A percentile compares a stretch with the other conserved stretches of the same genome.
phyloP scores from a whole-genome alignment of 2,329 filamentous ascomycete genomes.

The Talaromyces islandicus region DNA sequence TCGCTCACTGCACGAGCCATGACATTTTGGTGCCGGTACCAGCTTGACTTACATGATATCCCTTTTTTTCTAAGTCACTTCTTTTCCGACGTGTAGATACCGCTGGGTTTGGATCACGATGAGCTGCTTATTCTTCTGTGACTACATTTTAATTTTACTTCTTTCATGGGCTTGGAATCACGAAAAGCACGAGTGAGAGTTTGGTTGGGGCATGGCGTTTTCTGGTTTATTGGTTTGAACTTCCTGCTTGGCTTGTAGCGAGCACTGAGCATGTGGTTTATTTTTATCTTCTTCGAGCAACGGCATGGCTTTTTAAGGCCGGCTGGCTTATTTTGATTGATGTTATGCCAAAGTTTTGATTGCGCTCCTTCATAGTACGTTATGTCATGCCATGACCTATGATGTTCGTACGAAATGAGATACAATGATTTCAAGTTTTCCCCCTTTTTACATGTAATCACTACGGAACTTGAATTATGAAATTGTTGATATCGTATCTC shows the following conservation, averaged over 20 bases:
- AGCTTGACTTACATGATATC: constrained; percentile 2
- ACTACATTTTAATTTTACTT: neutral
- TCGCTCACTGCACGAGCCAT: constrained; percentile 1
- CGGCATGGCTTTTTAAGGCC: neutral
- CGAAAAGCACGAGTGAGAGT: neutral
- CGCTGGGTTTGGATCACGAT: neutral
- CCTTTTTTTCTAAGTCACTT: constrained; percentile 3
- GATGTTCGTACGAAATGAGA: neutral
- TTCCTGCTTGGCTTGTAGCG: neutral
- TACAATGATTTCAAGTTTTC: neutral
- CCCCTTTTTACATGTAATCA: neutral
- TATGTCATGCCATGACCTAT: neutral
- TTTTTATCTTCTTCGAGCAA: neutral
- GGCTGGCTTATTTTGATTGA: neutral
- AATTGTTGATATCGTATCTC: neutral
- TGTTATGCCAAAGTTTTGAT: neutral
- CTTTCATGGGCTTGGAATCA: neutral
- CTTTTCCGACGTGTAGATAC: constrained; percentile 9
- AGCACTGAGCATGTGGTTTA: neutral
- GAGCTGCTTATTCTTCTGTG: neutral
- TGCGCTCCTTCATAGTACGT: neutral
- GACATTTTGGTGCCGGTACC: constrained; percentile 4
- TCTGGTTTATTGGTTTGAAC: neutral
- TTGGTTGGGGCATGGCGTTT: neutral
- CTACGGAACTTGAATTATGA: neutral